Evolutionary conservation across 2,329 filamentous ascomycete genomes (phyloP).

Genomic region (Penicillium expansum): DNA sequence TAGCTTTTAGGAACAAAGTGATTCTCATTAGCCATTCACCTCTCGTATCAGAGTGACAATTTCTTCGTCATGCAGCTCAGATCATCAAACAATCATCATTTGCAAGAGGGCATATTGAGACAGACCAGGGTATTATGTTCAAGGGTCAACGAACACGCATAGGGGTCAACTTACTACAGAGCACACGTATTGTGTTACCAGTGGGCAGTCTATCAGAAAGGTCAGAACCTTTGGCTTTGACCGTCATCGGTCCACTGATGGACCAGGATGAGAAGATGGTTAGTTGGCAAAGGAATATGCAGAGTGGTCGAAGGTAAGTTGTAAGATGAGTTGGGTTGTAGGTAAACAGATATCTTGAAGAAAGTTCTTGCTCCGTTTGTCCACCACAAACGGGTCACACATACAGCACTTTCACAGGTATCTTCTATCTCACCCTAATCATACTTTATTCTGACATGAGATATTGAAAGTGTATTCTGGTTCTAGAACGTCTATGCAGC

Average conservation of each 20-base stretch:
- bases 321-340: no score
- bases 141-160: not conserved
- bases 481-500: not conserved
- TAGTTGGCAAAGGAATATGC: not conserved
- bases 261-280: not conserved
- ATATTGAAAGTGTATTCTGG: no score
- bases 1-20: not conserved
- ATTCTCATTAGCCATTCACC: not conserved
- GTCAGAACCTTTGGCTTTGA: no score
- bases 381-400: no score
- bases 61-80: not conserved
- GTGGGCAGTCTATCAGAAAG: not conserved
- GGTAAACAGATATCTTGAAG: not conserved
- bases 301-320: not conserved
- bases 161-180: not conserved
- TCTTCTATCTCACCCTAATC: not conserved
- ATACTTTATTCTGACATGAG: no score
- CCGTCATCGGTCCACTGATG: not conserved
- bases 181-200: not conserved
- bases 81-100: not conserved
- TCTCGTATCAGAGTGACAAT: not conserved
- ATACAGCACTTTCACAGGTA: not conserved
- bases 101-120: not conserved
- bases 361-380: not conserved
- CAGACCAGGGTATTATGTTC: not conserved